Evolutionary conservation across 2,329 filamentous ascomycete genomes (phyloP).

Genomic region (Alternaria sp.): DNA sequence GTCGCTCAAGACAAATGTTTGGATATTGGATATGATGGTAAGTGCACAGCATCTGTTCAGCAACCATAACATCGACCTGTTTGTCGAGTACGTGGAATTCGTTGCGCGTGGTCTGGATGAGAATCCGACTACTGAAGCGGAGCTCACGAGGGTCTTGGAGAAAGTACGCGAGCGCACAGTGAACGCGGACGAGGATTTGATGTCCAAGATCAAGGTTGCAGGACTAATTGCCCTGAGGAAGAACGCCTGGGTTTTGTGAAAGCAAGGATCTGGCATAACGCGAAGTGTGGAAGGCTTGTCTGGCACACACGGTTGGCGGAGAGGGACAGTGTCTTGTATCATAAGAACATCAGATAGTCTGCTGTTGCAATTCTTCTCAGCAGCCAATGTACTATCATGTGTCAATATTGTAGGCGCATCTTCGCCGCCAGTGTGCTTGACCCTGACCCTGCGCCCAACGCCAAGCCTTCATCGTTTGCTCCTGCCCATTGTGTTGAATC

Average conservation of each 20-base stretch:
- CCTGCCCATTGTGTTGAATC: neutral
- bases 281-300: neutral
- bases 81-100: neutral
- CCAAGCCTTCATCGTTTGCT: neutral
- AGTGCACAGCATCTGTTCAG: neutral
- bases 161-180: neutral
- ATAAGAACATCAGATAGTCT: neutral
- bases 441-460: neutral
- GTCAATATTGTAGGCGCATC: neutral
- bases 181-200: neutral
- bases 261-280: neutral
- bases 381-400: neutral
- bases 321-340: neutral
- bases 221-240: neutral
- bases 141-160: neutral
- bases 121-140: neutral
- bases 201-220: neutral
- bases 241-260: neutral
- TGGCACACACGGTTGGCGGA: neutral
- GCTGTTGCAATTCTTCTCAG: neutral
- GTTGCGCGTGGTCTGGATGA: neutral
- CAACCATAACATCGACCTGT: neutral
- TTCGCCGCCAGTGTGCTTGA: neutral
- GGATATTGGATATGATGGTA: neutral
- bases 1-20: neutral